Evolutionary conservation across 2,329 filamentous ascomycete genomes (phyloP).

Genomic region (Sporothrix schenckii): DNA sequence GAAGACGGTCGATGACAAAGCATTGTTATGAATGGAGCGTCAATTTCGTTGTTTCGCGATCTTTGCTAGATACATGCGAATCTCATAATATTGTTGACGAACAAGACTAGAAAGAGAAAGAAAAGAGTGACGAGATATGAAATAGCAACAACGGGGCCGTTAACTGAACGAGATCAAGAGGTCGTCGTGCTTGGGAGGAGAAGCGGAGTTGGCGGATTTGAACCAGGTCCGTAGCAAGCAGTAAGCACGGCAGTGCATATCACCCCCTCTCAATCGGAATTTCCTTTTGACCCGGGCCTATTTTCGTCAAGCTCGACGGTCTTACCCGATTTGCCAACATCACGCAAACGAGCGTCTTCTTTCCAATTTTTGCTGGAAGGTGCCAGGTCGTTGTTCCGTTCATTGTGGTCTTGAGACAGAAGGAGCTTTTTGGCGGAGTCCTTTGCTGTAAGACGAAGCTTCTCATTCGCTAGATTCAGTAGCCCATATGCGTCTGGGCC

Average conservation of each 20-base stretch:
- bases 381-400: neutral
- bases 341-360: neutral
- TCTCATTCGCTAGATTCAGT: neutral
- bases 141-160: neutral
- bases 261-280: neutral
- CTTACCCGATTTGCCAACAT: neutral
- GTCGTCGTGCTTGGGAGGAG: neutral
- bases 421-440: neutral
- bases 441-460: conserved; percentile 12
- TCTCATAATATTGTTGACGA: neutral
- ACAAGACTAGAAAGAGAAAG: neutral
- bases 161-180: neutral
- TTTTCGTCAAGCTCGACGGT: neutral
- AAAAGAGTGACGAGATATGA: neutral
- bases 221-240: neutral
- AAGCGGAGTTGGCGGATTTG: neutral
- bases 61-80: neutral
- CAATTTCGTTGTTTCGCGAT: neutral
- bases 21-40: neutral
- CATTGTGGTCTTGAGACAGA: neutral
- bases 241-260: neutral
- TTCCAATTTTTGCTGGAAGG: neutral
- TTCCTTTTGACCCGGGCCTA: neutral
- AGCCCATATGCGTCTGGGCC: neutral
- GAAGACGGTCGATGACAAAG: neutral